Percentiles rank a stretch among this genome's conserved stretches.
Evolutionary conservation across 257 asterid species (phyloP).

Genomic region (Fraxinus quadrangulata): DNA sequence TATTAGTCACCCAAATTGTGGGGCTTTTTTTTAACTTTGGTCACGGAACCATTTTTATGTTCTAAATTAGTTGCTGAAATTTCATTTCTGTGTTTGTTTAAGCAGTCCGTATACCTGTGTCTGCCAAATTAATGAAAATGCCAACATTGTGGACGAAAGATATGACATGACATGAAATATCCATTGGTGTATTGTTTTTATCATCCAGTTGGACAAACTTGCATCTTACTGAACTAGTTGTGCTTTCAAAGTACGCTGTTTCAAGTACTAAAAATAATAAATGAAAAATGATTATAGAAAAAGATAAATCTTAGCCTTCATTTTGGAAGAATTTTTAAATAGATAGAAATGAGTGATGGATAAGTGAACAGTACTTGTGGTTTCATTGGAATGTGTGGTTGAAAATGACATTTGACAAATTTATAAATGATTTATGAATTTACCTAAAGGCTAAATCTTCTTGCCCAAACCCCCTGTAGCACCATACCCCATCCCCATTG

Average conservation of each 20-base stretch:
- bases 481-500: not conserved
- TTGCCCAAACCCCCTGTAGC: not conserved
- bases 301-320: not conserved
- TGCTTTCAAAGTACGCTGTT: not conserved
- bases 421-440: too few species aligned
- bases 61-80: not conserved
- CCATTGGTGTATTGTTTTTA: not conserved
- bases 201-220: not conserved
- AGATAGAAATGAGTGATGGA: too few species aligned
- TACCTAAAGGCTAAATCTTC: not conserved
- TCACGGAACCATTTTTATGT: not conserved
- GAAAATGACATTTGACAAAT: too few species aligned
- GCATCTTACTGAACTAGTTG: not conserved
- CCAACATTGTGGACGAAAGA: too few species aligned
- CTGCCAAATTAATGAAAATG: not conserved
- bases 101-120: not conserved
- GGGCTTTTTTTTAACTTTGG: not conserved
- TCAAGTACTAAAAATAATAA: not conserved
- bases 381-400: too few species aligned
- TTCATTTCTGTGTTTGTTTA: not conserved
- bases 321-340: too few species aligned
- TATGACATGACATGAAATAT: not conserved
- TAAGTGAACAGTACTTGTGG: too few species aligned
- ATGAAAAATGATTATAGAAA: not conserved
- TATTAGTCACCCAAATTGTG: not conserved